These are phyloP conservation scores for Ophiocordyceps robertsii DNA, from an alignment of 2,329 filamentous ascomycete species.

Conservation along the genomic window DNA sequence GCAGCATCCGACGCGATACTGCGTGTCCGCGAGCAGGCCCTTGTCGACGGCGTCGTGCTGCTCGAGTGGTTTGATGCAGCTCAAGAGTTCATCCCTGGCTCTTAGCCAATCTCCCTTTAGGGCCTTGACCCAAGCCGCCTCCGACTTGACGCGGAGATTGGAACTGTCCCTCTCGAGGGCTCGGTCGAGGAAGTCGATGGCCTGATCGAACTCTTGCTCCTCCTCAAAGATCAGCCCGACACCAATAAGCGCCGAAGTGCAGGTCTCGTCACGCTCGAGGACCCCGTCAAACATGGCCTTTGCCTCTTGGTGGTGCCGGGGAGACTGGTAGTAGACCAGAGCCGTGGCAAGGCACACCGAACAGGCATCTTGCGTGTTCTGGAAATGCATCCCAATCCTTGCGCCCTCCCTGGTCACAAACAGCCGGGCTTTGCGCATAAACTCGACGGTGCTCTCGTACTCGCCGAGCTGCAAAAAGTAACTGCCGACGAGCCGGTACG, in stretches of 20 bases:
- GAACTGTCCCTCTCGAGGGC: constrained; percentile 59
- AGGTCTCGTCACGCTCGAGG: constrained; percentile 59
- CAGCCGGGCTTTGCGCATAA: constrained; percentile 60
- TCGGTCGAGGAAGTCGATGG: constrained; percentile 65
- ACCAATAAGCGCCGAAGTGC: constrained; percentile 73
- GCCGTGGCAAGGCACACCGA: constrained; percentile 74
- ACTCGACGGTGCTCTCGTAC: constrained; percentile 66
- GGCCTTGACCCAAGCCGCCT: constrained; percentile 86
- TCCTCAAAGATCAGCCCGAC: constrained; percentile 88
- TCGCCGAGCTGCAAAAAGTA: constrained; percentile 81
- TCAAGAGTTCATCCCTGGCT: constrained; percentile 57
- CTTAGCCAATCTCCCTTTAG: constrained; percentile 61
- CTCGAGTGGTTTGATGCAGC: constrained; percentile 52
- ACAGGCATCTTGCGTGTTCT: constrained; percentile 59
- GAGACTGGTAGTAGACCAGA: constrained; percentile 79
- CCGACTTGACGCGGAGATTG: constrained; percentile 70
- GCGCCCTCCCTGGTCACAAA: constrained; percentile 45
- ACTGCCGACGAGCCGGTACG: constrained; percentile 69
- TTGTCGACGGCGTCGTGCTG: constrained; percentile 39
- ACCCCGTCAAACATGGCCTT: constrained; percentile 76
- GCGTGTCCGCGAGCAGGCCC: constrained; percentile 70
- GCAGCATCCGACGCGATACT: constrained; percentile 79
- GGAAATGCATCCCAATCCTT: constrained; percentile 56
- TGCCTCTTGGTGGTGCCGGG: constrained; percentile 79
- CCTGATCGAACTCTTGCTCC: constrained; percentile 74